Evolutionary conservation across 23 red algal species (phyloP), one percentile per base, ranked within the genome.

Genomic region (Gracilariopsis chorda): DNA sequence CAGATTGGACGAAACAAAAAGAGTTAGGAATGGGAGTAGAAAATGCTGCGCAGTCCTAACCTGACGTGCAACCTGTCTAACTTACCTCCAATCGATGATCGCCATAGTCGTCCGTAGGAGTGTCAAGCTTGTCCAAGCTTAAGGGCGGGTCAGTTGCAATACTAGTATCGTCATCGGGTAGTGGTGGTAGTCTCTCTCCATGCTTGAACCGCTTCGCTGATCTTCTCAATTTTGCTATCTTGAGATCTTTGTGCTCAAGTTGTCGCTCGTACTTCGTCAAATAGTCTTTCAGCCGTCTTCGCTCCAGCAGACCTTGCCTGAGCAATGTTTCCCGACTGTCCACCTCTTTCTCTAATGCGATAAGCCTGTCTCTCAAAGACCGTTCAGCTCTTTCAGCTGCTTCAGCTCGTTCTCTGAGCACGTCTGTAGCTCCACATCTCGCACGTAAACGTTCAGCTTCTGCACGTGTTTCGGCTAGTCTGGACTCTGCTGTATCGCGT

Each of bases 371-470:
- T 14, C 85, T 77, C 48, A 72, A 46, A 43, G 65, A 64, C 16
- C 85, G 64, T 27, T 89, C 85, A 27, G 85, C 43, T 37, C 85
- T 41, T 78, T 89, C 85, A 45, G 85, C 68, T 33, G 49, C 85
- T 30, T 89, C 85, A 27, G 85, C 85, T 11, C 85, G 65, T n/a
- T 89, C 85, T 57, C 85, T 53, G 17, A 77, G 43, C 33, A 67
- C 85, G 28, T 89, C 85, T 33, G 58, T 52, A 10, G 65, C 68
- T 17, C 51, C 51, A 39, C 85, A 59, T 61, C 55, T 58, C 46
- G 85, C 85, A 52, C 85, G 47, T 52, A 64, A 89, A 28, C 85
- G 65, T 48, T 89, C 85, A 19, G 69, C 69, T 52, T 89, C 85
- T 13, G 65, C 72, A 6, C 65, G 61, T 3, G 69, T 62, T 60